These are phyloP conservation scores for Cudoniella acicularis DNA, from an alignment of 495 filamentous ascomycete species.

Conservation along the genomic window DNA sequence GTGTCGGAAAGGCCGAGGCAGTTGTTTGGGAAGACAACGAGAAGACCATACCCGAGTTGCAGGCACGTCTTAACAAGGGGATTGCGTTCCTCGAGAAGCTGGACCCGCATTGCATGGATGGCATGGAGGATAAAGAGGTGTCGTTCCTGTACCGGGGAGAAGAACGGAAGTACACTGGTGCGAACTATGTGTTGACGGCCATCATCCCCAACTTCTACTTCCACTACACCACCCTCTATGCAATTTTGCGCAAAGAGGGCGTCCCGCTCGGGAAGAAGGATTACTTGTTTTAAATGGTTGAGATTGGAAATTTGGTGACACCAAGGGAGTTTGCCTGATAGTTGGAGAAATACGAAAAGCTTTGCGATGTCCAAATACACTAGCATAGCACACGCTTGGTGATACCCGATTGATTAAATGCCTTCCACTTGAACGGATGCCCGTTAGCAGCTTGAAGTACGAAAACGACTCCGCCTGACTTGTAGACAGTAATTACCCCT, in stretches of 20 bases:
- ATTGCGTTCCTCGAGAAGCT: constrained; percentile 33
- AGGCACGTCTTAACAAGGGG: constrained; percentile 36
- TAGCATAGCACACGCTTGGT: too few relatives aligned
- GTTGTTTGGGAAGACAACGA: constrained; percentile 30
- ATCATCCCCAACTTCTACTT: constrained; percentile 55
- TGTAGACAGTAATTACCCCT: too few relatives aligned
- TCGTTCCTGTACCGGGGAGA: constrained; percentile 18
- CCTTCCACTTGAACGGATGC: too few relatives aligned
- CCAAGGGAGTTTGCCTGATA: too few relatives aligned
- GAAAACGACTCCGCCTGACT: too few relatives aligned
- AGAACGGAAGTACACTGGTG: constrained; percentile 9
- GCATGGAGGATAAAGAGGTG: constrained; percentile 29
- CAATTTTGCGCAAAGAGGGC: constrained; percentile 49
- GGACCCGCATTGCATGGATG: constrained; percentile 31
- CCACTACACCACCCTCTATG: constrained; percentile 51
- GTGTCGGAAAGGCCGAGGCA: constrained; percentile 27
- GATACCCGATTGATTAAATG: too few relatives aligned
- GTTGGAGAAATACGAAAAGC: too few relatives aligned
- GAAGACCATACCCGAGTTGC: constrained; percentile 36
- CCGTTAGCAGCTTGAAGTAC: too few relatives aligned
- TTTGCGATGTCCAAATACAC: too few relatives aligned
- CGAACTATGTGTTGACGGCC: constrained; percentile 33
- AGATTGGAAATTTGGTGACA: too few relatives aligned
- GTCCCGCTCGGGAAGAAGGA: constrained; percentile 53
- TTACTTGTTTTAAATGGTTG: too few relatives aligned